Evolutionary conservation across 192 early-diverging fungal genomes (phyloP), one percentile per base, ranked within the genome.

Genomic region (Podila horticola): DNA sequence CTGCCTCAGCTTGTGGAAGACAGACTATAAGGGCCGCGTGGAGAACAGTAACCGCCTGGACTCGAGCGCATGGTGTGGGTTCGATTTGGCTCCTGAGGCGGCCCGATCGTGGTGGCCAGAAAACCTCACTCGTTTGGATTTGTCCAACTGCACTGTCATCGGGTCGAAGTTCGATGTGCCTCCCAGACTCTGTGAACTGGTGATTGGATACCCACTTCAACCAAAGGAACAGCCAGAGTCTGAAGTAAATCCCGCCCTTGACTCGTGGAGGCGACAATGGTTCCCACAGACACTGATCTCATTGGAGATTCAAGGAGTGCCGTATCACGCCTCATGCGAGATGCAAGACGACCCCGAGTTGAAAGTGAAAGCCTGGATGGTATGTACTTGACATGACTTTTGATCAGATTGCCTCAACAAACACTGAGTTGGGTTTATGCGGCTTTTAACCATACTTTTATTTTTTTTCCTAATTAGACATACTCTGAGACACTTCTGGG

Each of bases 21-120:
- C 72, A 7, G 30, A 36, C 34, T 33, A 7, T 20, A 13, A 50
- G 28, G 13, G n/a, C 17, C 41, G 4, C 41, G 15, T 17, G 15
- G 8, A 10, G 28, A 51, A n/a, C 22, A 20, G 19, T 26, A 8
- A 31, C 17, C 38, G 17, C 58, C 13, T 1, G 48, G 19, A 28
- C 4, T 48, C 24, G 20, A 26, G 28, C 13, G 36, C 17, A 22
- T 60, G 64, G 63, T 51, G 55, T 34, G 72, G 72, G 12, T 65
- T 66, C 50, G 72, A 58, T 26, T 19, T 64, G 11, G 34, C 55
- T 30, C 24, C 20, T 5, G 51, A 29, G 6, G 31, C 26, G 13
- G 19, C 59, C 17, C 64, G 72, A 20, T 62, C 72, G 0, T 74
- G 72, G 72, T 74, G 72, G 72, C 72, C 72, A n/a, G 59, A 66